These are phyloP conservation scores for Phialophora chinensis DNA, from an alignment of 2,329 filamentous ascomycete genomes.

Conservation along the genomic window DNA sequence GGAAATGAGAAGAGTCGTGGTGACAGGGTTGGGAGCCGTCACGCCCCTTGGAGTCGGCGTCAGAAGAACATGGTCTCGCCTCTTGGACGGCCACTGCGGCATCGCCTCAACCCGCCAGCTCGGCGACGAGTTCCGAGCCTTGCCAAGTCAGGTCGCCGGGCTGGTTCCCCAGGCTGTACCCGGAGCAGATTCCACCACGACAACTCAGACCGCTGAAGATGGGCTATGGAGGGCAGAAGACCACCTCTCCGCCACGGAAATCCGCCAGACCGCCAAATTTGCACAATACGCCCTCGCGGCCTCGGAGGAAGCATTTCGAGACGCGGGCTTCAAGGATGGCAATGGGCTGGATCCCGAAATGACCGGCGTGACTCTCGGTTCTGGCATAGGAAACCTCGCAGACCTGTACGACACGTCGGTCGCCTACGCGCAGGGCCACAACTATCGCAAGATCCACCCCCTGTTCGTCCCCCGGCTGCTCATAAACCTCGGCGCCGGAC, in stretches of 20 bases:
- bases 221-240: constrained; percentile 53
- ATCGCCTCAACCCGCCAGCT: constrained; percentile 73
- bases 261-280: constrained; percentile 86
- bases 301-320: constrained; percentile 80
- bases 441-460: constrained; percentile 87
- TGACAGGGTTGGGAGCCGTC: constrained; percentile 81
- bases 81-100: constrained; percentile 80
- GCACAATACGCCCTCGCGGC: constrained; percentile 90
- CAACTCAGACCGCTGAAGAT: background rate
- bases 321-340: constrained; percentile 76
- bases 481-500: constrained; percentile 93
- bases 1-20: constrained; percentile 69
- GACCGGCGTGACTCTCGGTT: constrained; percentile 91
- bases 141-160: constrained; percentile 86
- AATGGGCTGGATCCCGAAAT: constrained; percentile 68
- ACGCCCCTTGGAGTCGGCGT: constrained; percentile 83
- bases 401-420: constrained; percentile 86
- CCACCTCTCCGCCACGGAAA: constrained; percentile 59
- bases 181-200: constrained; percentile 44
- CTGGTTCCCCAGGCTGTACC: constrained; percentile 69
- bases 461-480: constrained; percentile 91
- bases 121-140: constrained; percentile 68
- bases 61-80: constrained; percentile 76
- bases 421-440: constrained; percentile 58
- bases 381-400: constrained; percentile 92